These are phyloP conservation scores for Stipa capillata DNA, from an alignment of 176 grass and related monocot species.

Conservation along the genomic window DNA sequence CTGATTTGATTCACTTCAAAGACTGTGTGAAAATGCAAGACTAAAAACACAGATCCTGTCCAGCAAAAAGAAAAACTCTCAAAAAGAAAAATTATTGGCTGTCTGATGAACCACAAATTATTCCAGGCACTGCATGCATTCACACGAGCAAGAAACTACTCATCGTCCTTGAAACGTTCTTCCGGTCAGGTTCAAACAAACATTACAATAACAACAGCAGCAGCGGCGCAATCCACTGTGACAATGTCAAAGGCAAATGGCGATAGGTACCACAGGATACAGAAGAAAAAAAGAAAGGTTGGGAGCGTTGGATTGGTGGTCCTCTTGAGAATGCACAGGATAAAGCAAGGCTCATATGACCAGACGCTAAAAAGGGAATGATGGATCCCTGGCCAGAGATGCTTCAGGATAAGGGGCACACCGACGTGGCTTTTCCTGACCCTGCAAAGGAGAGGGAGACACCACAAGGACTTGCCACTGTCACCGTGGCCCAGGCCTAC, in stretches of 20 bases:
- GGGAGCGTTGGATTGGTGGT: background rate
- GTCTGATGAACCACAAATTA: no score
- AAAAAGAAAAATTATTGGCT: no score
- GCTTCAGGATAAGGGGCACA: conserved; percentile 37
- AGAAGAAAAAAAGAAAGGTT: background rate
- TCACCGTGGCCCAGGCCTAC: background rate
- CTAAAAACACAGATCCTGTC: no score
- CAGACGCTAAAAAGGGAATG: conserved; percentile 33
- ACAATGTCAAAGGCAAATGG: conserved; percentile 34
- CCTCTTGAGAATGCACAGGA: conserved; percentile 23
- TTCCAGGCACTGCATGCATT: conserved; percentile 36
- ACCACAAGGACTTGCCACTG: conserved; percentile 29
- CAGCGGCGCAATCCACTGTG: background rate
- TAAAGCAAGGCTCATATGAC: conserved; percentile 30
- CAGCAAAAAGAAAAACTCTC: no score
- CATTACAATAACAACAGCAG: background rate
- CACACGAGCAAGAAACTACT: conserved; percentile 23
- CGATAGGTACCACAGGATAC: conserved; percentile 4
- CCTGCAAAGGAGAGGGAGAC: conserved; percentile 25
- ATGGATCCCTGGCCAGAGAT: conserved; percentile 25
- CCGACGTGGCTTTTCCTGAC: conserved; percentile 21
- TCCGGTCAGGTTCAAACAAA: conserved; percentile 18
- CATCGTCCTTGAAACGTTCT: conserved; percentile 25
- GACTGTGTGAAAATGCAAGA: no score
- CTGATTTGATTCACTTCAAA: no score